phyloP scores from a whole-genome alignment of 2,329 filamentous ascomycete genomes.

The Colletotrichum higginsianum region DNA sequence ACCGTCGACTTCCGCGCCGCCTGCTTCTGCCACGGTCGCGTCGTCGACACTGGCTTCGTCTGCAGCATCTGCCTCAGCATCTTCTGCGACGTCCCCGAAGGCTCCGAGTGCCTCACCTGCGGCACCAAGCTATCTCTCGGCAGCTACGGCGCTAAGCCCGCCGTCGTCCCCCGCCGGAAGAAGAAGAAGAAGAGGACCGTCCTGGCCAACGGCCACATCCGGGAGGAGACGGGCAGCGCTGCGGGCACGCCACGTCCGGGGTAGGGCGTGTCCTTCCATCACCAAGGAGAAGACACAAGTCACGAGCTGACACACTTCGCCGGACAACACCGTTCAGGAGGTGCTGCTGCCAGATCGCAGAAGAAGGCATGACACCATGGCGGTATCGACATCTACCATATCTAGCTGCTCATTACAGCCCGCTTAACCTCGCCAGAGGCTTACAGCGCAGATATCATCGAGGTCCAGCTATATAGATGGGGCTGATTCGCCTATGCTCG shows the following conservation, averaged over 20 bases:
- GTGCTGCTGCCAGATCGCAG: too few species aligned
- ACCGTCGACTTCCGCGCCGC: constrained; percentile 97
- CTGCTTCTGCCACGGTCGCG: constrained; percentile 94
- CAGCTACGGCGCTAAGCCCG: constrained; percentile 81
- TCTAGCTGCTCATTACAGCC: not conserved
- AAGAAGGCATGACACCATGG: not conserved
- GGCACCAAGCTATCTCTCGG: constrained; percentile 84
- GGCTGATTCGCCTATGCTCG: constrained; percentile 1
- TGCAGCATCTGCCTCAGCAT: constrained; percentile 98
- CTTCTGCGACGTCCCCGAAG: constrained; percentile 78
- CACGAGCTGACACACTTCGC: not conserved
- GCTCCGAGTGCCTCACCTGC: constrained; percentile 85
- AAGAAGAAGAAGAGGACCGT: constrained; percentile 81
- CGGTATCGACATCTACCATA: not conserved
- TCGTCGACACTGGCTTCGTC: constrained; percentile 94
- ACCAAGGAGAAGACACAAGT: not conserved
- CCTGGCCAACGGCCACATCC: constrained; percentile 60
- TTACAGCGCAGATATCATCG: not conserved
- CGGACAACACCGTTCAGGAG: not conserved
- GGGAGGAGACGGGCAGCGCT: constrained; percentile 72
- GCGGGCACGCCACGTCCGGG: constrained; percentile 71
- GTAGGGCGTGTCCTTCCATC: constrained; percentile 28
- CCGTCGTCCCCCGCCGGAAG: constrained; percentile 80
- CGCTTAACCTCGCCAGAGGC: not conserved
- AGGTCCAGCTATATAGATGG: too few species aligned